Conservation (phyloP, 148 eudicot genomes). For the Cornus florida region DNA sequence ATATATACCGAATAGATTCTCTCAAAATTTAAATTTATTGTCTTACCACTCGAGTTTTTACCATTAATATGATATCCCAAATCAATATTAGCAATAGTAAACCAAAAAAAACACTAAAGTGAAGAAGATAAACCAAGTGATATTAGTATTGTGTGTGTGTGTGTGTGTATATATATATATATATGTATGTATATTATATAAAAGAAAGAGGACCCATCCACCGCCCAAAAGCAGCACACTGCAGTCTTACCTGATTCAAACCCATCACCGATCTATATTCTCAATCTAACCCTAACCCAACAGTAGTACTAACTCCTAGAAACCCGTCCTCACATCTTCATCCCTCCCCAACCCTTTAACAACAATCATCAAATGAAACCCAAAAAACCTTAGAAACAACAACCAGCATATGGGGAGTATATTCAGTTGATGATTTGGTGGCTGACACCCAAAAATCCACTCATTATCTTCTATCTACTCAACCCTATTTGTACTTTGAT, state of each 20-base stretch:
- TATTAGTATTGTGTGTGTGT: background rate
- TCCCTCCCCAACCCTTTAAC: constrained; percentile 6
- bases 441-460: constrained; percentile 20
- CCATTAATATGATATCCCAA: too few species aligned
- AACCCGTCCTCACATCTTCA: background rate
- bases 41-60: too few species aligned
- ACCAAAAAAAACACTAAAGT: too few species aligned
- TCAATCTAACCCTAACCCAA: constrained; percentile 21
- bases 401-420: background rate
- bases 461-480: constrained; percentile 14
- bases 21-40: too few species aligned
- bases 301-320: constrained; percentile 1
- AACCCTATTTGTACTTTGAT: constrained; percentile 9
- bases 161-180: too few species aligned
- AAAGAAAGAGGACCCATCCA: background rate
- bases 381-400: background rate
- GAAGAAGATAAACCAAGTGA: background rate
- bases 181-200: background rate
- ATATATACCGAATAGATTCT: too few species aligned
- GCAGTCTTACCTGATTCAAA: background rate
- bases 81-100: background rate
- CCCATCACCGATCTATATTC: constrained; percentile 13
- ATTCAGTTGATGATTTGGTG: background rate
- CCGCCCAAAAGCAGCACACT: constrained; percentile 6
- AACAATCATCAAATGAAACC: background rate